A percentile compares a stretch with the other conserved stretches of the same genome.
phyloP scores from a whole-genome alignment of 768 basidiomycete species.

The Termitomyces sp. region DNA sequence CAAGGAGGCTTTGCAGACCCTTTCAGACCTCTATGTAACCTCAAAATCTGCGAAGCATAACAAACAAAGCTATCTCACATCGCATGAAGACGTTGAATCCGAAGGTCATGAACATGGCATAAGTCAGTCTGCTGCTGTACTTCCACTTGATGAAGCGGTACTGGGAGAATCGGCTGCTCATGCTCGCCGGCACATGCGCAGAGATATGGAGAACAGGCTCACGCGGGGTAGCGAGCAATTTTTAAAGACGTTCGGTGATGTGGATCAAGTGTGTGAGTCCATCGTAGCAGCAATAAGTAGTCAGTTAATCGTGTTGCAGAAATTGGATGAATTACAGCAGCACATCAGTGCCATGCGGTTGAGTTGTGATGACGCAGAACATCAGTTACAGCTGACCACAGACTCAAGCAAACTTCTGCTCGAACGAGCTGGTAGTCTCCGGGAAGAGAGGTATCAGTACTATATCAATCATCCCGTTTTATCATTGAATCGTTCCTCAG shows the following conservation, averaged over 20 bases:
- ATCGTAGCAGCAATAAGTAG: neutral
- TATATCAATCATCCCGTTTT: neutral
- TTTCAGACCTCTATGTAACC: constrained; percentile 70
- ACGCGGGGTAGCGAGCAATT: constrained; percentile 81
- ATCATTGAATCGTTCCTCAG: constrained; percentile 26
- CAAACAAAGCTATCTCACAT: constrained; percentile 17
- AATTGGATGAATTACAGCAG: constrained; percentile 71
- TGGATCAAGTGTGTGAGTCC: constrained; percentile 71
- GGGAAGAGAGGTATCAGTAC: constrained; percentile 57
- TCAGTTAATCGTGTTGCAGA: constrained; percentile 40
- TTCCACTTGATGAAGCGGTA: constrained; percentile 25
- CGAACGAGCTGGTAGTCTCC: constrained; percentile 75
- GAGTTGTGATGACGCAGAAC: constrained; percentile 80
- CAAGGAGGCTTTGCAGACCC: constrained; percentile 72
- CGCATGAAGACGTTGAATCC: constrained; percentile 23
- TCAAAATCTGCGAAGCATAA: constrained; percentile 25
- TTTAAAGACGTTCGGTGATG: constrained; percentile 77
- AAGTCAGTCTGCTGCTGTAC: constrained; percentile 8
- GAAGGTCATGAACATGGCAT: constrained; percentile 26
- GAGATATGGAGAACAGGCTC: constrained; percentile 81
- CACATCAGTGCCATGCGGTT: constrained; percentile 77
- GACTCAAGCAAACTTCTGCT: constrained; percentile 74
- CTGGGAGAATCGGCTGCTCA: constrained; percentile 63
- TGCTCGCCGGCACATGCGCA: constrained; percentile 73
- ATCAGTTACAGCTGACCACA: constrained; percentile 67